Conservation (phyloP, 2,329 filamentous ascomycete genomes). For the Trichoderma atroviride region DNA sequence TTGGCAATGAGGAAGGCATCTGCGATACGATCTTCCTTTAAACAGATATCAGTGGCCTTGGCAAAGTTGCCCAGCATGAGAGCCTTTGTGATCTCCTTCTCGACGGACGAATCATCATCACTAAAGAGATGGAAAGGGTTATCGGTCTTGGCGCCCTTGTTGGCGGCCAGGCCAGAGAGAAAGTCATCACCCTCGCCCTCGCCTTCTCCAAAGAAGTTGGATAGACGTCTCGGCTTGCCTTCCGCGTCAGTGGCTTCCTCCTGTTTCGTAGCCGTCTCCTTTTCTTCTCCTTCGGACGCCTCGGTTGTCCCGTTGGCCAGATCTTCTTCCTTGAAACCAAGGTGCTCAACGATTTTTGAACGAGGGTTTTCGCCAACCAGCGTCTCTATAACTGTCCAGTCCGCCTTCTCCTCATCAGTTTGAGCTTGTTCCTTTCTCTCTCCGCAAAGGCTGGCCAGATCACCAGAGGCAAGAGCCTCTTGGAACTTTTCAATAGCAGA, state of each 20-base stretch:
- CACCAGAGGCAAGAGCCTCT: slow-evolving; percentile 73
- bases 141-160: slow-evolving; percentile 89
- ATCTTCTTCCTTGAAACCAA: slow-evolving; percentile 77
- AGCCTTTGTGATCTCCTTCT: slow-evolving; percentile 84
- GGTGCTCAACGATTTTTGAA: slow-evolving; percentile 80
- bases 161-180: slow-evolving; percentile 79
- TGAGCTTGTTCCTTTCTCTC: slow-evolving; percentile 73
- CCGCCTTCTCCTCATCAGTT: slow-evolving; percentile 88
- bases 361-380: slow-evolving; percentile 84
- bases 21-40: slow-evolving; percentile 86
- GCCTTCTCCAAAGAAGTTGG: slow-evolving; percentile 72
- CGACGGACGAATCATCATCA: slow-evolving; percentile 79
- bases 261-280: slow-evolving; percentile 40
- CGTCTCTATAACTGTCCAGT: slow-evolving; percentile 94
- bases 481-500: slow-evolving; percentile 86
- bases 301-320: slow-evolving; percentile 52
- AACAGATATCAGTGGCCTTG: slow-evolving; percentile 82
- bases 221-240: slow-evolving; percentile 62
- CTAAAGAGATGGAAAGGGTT: slow-evolving; percentile 90
- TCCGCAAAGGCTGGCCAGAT: slow-evolving; percentile 78
- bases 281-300: slow-evolving; percentile 33
- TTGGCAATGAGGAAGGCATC: slow-evolving; percentile 99
- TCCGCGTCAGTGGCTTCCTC: slow-evolving; percentile 39
- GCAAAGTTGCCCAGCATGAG: slow-evolving; percentile 90
- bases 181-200: slow-evolving; percentile 83